Conservation (phyloP, 768 basidiomycete species). For the Psilocybe tampanensis region DNA sequence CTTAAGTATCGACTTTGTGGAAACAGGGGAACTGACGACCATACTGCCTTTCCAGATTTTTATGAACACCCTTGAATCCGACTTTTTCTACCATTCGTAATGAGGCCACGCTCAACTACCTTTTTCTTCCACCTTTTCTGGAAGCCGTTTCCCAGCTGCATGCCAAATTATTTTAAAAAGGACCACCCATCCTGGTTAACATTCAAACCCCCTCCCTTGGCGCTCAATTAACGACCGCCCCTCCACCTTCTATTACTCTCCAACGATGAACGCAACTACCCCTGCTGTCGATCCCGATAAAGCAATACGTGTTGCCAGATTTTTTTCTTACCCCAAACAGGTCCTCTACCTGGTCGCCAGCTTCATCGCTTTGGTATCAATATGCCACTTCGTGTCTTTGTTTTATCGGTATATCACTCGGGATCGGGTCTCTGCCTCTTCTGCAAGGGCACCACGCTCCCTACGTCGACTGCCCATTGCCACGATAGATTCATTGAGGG, state of each 20-base stretch:
- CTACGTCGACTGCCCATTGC: conserved; percentile 33
- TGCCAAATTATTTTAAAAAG: background rate
- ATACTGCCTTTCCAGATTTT: conserved; percentile 1
- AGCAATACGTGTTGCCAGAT: conserved; percentile 25
- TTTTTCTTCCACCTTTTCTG: background rate
- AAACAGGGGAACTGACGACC: conserved; percentile 1
- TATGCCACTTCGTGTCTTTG: conserved; percentile 34
- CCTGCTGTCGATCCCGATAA: conserved; percentile 23
- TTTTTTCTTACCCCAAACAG: conserved; percentile 38
- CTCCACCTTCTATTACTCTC: background rate
- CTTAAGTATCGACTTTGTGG: conserved; percentile 1
- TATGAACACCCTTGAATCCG: background rate
- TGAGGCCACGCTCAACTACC: background rate
- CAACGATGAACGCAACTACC: background rate
- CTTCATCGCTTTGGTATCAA: conserved; percentile 42
- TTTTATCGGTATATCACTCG: conserved; percentile 19
- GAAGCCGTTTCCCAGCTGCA: background rate
- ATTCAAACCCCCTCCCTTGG: background rate
- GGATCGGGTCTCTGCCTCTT: conserved; percentile 1
- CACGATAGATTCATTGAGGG: conserved; percentile 34
- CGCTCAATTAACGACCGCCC: background rate
- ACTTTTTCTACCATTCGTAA: background rate
- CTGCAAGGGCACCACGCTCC: conserved; percentile 13
- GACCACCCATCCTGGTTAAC: background rate
- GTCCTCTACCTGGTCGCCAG: conserved; percentile 44